Base-by-base conservation (phyloP, 176 grass and related monocot genomes). In the Musa schizocarpa region DNA sequence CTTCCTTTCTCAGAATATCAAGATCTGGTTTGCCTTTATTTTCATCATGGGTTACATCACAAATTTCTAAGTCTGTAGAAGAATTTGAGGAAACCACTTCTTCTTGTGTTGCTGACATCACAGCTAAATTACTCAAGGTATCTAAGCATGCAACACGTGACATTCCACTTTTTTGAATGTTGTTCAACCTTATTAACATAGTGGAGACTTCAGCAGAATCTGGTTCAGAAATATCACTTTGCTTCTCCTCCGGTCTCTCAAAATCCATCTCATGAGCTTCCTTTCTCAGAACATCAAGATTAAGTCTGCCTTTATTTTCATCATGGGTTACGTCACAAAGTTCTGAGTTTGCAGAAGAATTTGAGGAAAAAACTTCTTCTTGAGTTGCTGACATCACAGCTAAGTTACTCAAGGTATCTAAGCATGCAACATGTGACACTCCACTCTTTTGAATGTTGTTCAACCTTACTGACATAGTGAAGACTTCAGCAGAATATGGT, bases 151-250 rank as follows among this genome's bases (percentile, higher is more conserved):
- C 43, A 77, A 23, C 49, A 25, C 21, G 52, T 88, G 59, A 50
- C 52, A 83, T 75, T 78, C n/a, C 83, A 80, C 24, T 71, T 50
- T 62, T 63, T 69, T 70, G 65, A 82, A 83, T 74, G 78, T 51
- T 52, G 12, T 20, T 61, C 74, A 81, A 72, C 23, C 48, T 52
- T 65, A 69, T 9, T 62, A 73, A 78, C 20, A 20, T 63, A 24
- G 24, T 50, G 14, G 53, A 80, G 69, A 63, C 67, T 75, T 75
- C 54, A 29, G 25, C 66, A 76, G 77, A 68, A 73, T 29, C 64
- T 81, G 34, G 58, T 85, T 83, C 77, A 77, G 77, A 11, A 76
- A 78, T 67, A 52, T 83, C 63, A 21, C 8, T 21, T 26, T 76
- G 66, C 63, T 23, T 21, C 21, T 34, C 77, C 53, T 63, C 24